Evolutionary conservation across 768 basidiomycete genomes (phyloP).

Genomic region (Xerocomellus dryophilus): DNA sequence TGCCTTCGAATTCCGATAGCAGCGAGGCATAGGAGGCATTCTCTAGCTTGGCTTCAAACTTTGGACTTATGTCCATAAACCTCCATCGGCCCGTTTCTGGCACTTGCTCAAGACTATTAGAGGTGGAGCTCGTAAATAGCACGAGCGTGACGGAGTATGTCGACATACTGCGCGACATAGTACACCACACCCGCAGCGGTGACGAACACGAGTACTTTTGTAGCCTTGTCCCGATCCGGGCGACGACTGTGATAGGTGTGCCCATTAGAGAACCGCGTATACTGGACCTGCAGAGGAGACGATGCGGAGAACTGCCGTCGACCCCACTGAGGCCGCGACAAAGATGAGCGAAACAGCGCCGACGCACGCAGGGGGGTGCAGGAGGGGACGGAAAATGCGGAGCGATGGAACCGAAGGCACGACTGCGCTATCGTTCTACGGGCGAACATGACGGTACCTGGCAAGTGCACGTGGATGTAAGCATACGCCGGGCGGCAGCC

Average conservation of each 20-base stretch:
- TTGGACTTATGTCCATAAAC: constrained; percentile 75
- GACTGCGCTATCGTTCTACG: not conserved
- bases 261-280: constrained; percentile 26
- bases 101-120: constrained; percentile 70
- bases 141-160: not conserved
- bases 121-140: not conserved
- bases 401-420: not conserved
- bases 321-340: not conserved
- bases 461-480: not conserved
- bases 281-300: constrained; percentile 20
- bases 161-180: constrained; percentile 30
- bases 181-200: constrained; percentile 24
- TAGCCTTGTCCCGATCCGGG: constrained; percentile 7
- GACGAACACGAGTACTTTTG: constrained; percentile 18
- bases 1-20: constrained; percentile 47
- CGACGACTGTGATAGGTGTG: constrained; percentile 2
- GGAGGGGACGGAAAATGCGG: not conserved
- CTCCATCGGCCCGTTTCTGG: constrained; percentile 85
- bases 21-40: constrained; percentile 42
- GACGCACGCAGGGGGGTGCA: not conserved
- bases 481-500: too few relatives aligned
- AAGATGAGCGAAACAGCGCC: not conserved
- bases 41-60: constrained; percentile 54
- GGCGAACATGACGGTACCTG: constrained; percentile 10
- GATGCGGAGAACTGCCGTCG: constrained; percentile 23